These are phyloP conservation scores for Stentor roeselii DNA, from an alignment of 73 alveolate species.

Conservation along the genomic window DNA sequence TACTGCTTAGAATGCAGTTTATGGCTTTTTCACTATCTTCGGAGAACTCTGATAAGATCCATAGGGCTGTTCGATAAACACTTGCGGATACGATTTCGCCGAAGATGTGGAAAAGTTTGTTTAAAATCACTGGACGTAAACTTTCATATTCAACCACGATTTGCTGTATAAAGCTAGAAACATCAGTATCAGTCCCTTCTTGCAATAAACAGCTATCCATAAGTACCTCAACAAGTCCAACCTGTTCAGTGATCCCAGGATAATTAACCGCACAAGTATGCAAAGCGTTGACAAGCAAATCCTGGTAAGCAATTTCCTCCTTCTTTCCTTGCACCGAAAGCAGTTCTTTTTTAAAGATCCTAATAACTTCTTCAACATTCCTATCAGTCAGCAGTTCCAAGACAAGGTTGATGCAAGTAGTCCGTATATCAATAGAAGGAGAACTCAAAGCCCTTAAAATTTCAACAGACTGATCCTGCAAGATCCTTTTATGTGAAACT, in stretches of 20 bases:
- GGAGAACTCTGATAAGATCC: constrained; percentile 72
- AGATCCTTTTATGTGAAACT: constrained; percentile 39
- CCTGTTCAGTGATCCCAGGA: constrained; percentile 46
- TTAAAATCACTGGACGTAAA: not conserved
- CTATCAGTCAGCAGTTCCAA: constrained; percentile 70
- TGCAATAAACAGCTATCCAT: constrained; percentile 15
- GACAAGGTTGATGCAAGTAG: constrained; percentile 73
- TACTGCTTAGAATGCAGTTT: constrained; percentile 41
- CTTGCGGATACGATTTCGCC: constrained; percentile 53
- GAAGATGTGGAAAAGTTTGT: constrained; percentile 40
- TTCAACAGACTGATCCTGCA: constrained; percentile 64
- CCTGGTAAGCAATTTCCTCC: constrained; percentile 32
- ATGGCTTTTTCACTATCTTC: constrained; percentile 45
- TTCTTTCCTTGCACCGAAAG: constrained; percentile 6
- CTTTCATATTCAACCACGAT: not conserved
- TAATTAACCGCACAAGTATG: constrained; percentile 38
- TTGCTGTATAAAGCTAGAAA: constrained; percentile 6
- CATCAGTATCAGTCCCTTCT: not conserved
- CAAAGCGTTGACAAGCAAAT: constrained; percentile 37
- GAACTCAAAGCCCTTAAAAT: constrained; percentile 53
- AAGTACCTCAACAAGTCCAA: constrained; percentile 27
- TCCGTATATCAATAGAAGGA: constrained; percentile 67
- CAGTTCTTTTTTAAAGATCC: constrained; percentile 19
- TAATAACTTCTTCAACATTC: constrained; percentile 73
- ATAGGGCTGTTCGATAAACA: constrained; percentile 55